Base-by-base conservation (phyloP, 2,329 filamentous ascomycete genomes). In the Camillea tinctor region DNA sequence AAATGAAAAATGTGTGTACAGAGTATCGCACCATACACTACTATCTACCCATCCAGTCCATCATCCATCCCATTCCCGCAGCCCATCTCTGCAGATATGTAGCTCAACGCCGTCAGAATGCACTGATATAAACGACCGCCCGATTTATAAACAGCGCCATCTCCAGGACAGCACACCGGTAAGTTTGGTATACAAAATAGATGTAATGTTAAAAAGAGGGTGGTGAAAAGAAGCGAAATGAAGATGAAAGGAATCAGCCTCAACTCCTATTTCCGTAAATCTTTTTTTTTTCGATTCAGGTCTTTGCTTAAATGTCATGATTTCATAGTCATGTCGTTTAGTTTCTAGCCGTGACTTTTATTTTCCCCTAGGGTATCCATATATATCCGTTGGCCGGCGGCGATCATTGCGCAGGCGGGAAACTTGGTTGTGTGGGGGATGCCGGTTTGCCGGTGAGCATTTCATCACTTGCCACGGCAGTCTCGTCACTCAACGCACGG, bases 401-500 rank as follows among this genome's bases (percentile, higher is more conserved):
- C 6, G 17, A 15, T n/a, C 17, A 44, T 4, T 44, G 36, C 36
- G 17, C 11, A 11, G 36, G 36, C 17, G 36, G 2, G 17, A 44
- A 44, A 17, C 13, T 15, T 6, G 36, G 15, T 44, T 44, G 36
- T 44, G 36, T 44, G 5, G 36, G 36, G n/a, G 36, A 44, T 17
- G 17, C 4, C n/a, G 36, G 36, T n/a, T 65, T 65, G 5, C 52
- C 57, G 1, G 56, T 6, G 5, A 66, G 52, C n/a, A 60, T 66
- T 26, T 69, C 66, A 17, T 58, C 58, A 40, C 67, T 70, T 17
- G 56, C 66, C 9, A 71, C 68, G 20, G 66, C 68, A 2, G 71
- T 72, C 48, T 72, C 71, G 11, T 70, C 70, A 50, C 70, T 73
- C n/a, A 68, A 57, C 52, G 69, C 64, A 15, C 70, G 64, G 5